Base-by-base conservation (phyloP, 108 stramenopile genomes). In the Epithemia pelagica region DNA sequence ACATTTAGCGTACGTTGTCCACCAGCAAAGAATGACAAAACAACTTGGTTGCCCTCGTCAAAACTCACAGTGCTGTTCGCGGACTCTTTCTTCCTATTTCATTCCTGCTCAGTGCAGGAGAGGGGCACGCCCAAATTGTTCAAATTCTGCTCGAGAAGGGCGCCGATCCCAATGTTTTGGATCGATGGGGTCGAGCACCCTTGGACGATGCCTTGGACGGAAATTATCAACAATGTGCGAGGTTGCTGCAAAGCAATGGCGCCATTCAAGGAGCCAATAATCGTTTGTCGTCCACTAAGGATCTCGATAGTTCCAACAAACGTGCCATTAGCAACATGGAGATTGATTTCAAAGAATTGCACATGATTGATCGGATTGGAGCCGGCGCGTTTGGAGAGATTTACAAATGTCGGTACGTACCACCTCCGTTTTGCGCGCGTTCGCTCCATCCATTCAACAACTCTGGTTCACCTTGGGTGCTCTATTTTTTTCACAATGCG, bases 361-460 rank as follows among this genome's bases (percentile, higher is more conserved):
- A 90, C 53, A 86, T 90, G 86, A 78, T 94, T 56, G 93, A 94
- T 61, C 75, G 81, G 33, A 94, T 94, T 58, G 93, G 93, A 15
- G 75, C 83, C 15, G 93, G 93, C 25, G 90, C 89, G 8, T 94
- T 94, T 74, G 93, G 93, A 59, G 93, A 94, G 65, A 91, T 94
- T 57, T 94, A 86, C 76, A 94, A 91, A 62, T 89, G 82, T 67
- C 80, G 78, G n/a, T n/a, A n/a, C n/a, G n/a, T n/a, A n/a, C n/a
- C n/a, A n/a, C n/a, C n/a, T n/a, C 53, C 23, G 23, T 1, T 25
- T 25, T 55, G 0, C 54, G 2, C 2, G 25, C 0, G 25, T 55
- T 25, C 25, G 23, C 25, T 1, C 24, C 23, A 55, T 25, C 1
- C 54, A 1, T 25, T 10, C 28, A 1, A 2, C 19, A 24, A 30